Evolutionary conservation across 164 flowering plant species (phyloP), one percentile per base, ranked within the genome.

Genomic region (Stephania yunnanensis): DNA sequence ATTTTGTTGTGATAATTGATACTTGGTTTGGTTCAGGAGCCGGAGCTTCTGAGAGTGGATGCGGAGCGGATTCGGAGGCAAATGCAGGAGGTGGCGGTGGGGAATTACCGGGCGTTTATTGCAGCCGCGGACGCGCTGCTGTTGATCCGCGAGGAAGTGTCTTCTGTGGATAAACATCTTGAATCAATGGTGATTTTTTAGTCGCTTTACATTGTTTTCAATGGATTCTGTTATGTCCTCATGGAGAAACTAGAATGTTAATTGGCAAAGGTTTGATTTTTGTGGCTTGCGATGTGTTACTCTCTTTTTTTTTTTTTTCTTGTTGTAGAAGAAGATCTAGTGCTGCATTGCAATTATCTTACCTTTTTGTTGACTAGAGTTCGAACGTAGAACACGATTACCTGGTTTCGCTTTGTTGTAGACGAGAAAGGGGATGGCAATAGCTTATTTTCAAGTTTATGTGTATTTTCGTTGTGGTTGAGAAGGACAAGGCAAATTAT

Each of bases 41-140:
- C 98, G 70, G 99, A 95, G 89, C 88, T 95, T 29, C 88, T 95
- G 46, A 87, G 98, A 12, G 99, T 95, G 1, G 99, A 95, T 87
- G 93, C 95, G 15, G 99, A 95, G 89, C 84, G 98, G 42, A 91
- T 95, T 66, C 86, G 84, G 82, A 74, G 96, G 85, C 99, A 95
- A 82, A 95, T 95, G 97, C 98, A 93, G 80, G 98, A 95, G 82
- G 98, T 95, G 74, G 99, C 99, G 7, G 98, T 95, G 5, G 88
- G 89, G 5, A 95, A 93, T 76, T 95, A 95, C 81, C 89, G 98
- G 3, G 94, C 98, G 0, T 95, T 95, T 82, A 95, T 95, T 71
- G 88, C 97, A 6, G 98, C 98, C 0, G 93, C 98, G 1, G 98
- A 93, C 83, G 96, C 99, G 0, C 82, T 95, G 85, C 85, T 81